Conservation (phyloP, 768 basidiomycete species). For the Phaeotremella fagi region DNA sequence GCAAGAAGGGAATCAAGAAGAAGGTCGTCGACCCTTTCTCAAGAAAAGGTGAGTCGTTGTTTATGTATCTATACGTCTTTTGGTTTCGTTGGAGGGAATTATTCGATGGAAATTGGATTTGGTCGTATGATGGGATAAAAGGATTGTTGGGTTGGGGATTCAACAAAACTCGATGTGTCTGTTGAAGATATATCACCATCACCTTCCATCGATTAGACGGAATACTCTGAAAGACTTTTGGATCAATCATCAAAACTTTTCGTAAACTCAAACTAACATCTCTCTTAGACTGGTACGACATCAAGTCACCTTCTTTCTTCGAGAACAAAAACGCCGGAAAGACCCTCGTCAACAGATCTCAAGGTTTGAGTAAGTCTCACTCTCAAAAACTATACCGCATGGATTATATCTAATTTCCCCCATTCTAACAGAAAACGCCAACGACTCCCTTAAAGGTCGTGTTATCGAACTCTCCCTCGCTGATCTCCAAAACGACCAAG, state of each 20-base stretch:
- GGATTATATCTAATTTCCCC: constrained; percentile 11
- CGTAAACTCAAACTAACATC: too few relatives aligned
- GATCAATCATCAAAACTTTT: too few relatives aligned
- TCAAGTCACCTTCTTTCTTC: constrained; percentile 97
- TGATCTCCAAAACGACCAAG: constrained; percentile 99
- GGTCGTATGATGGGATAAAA: background rate
- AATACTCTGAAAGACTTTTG: too few relatives aligned
- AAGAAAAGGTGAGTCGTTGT: constrained; percentile 72
- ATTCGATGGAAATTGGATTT: background rate
- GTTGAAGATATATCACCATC: too few relatives aligned
- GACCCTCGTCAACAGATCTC: constrained; percentile 95
- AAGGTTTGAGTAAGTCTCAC: constrained; percentile 81
- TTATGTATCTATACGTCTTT: too few relatives aligned
- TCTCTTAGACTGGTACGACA: constrained; percentile 88
- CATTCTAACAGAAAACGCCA: constrained; percentile 75
- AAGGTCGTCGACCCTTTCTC: constrained; percentile 99
- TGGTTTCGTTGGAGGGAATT: too few relatives aligned
- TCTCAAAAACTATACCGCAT: background rate
- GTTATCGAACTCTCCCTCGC: constrained; percentile 93
- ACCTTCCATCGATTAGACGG: too few relatives aligned
- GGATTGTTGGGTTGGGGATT: background rate
- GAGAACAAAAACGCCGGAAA: constrained; percentile 95
- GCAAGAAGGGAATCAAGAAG: constrained; percentile 77
- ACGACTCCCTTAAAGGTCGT: constrained; percentile 95
- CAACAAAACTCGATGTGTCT: background rate